phyloP scores from a whole-genome alignment of 169 alveolate species.

The Perkinsus olseni region DNA sequence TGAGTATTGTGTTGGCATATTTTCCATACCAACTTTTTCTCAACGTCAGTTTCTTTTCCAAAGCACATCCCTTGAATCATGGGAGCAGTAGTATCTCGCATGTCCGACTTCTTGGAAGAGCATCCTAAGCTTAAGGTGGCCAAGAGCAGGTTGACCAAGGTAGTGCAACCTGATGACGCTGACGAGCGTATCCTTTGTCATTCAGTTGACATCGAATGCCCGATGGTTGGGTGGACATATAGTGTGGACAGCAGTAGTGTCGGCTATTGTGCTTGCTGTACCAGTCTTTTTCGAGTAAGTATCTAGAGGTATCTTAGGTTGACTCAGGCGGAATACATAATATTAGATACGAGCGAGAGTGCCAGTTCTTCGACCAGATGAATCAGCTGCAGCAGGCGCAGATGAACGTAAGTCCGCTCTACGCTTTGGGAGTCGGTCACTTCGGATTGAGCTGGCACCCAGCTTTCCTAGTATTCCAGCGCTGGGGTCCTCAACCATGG shows the following conservation, averaged over 20 bases:
- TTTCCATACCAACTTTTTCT: neutral
- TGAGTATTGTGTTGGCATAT: neutral
- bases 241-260: neutral
- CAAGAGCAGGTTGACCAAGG: neutral
- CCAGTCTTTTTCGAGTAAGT: neutral
- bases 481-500: no score
- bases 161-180: neutral
- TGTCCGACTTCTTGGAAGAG: neutral
- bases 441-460: no score
- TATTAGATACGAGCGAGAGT: neutral
- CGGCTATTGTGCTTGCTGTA: neutral
- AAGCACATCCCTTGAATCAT: neutral
- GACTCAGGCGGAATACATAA: no score
- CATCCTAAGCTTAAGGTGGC: neutral
- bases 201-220: neutral
- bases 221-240: neutral
- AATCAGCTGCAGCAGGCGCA: neutral
- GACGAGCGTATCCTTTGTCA: neutral
- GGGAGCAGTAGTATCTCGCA: neutral
- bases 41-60: neutral
- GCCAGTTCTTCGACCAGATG: constrained; percentile 2
- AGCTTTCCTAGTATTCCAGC: no score
- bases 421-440: no score
- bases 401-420: neutral
- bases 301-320: neutral